Evolutionary conservation across 129 eudicot genomes (phyloP).

Genomic region (Escallonia herrerae): DNA sequence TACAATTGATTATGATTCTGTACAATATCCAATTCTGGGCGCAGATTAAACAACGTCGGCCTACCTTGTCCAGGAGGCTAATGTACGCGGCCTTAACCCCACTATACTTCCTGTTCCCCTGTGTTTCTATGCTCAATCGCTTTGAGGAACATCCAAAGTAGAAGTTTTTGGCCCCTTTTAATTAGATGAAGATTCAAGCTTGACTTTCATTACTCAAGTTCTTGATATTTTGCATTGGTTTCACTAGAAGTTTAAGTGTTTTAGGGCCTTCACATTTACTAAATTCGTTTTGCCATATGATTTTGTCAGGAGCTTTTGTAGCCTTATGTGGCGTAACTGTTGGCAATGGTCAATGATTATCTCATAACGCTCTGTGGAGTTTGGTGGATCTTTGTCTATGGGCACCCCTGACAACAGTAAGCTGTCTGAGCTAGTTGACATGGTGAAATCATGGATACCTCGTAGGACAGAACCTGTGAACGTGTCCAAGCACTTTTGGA

Average conservation of each 20-base stretch:
- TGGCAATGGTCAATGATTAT: conserved; percentile 10
- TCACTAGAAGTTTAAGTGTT: not conserved
- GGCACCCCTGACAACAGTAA: conserved; percentile 18
- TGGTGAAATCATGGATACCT: conserved; percentile 47
- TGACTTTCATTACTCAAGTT: not conserved
- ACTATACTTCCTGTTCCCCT: too few relatives aligned
- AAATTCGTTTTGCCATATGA: not conserved
- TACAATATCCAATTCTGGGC: too few relatives aligned
- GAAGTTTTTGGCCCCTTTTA: not conserved
- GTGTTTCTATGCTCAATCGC: too few relatives aligned
- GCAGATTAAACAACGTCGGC: too few relatives aligned
- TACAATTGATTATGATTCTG: too few relatives aligned
- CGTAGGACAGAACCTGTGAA: conserved; percentile 27
- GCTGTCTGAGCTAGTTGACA: conserved; percentile 26
- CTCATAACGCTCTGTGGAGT: conserved; percentile 5
- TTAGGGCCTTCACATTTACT: not conserved
- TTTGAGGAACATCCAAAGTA: too few relatives aligned
- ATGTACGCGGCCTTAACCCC: too few relatives aligned
- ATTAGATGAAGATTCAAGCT: not conserved
- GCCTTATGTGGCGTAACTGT: not conserved
- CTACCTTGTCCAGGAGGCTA: too few relatives aligned
- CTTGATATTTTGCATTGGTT: not conserved
- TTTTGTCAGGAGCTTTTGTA: not conserved
- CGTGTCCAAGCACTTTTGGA: conserved; percentile 64
- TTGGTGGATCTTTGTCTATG: conserved; percentile 16